Evolutionary conservation across 2,329 filamentous ascomycete species (phyloP).

Genomic region (Emergomyces orientalis): DNA sequence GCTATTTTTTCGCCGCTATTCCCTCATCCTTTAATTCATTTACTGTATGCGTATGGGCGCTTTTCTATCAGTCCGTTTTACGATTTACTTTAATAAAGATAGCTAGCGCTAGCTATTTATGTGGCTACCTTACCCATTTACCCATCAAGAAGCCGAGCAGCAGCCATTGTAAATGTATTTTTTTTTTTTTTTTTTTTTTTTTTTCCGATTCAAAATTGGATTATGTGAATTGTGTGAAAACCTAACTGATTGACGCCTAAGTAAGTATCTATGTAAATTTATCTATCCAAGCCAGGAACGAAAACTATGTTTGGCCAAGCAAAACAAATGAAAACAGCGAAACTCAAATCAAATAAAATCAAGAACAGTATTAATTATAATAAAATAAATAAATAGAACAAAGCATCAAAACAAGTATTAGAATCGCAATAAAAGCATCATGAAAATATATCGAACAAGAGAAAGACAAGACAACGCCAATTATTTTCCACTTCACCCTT

Average conservation of each 20-base stretch:
- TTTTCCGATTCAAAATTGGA: no score
- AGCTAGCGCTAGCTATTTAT: no score
- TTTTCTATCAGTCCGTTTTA: background rate
- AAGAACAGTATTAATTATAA: background rate
- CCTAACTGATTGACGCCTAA: no score
- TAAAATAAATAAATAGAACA: background rate
- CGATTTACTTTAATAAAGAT: no score
- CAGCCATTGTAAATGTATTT: background rate
- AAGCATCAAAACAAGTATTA: background rate
- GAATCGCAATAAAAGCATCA: background rate
- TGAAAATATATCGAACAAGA: background rate
- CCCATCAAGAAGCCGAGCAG: no score
- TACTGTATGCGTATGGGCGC: background rate
- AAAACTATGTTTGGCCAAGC: background rate
- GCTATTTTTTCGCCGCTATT: no score
- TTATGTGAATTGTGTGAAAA: no score
- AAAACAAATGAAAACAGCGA: background rate
- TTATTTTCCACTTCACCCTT: background rate
- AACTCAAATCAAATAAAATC: background rate
- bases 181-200: background rate
- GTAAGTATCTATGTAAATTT: background rate
- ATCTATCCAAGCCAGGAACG: background rate
- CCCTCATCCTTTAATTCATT: no score
- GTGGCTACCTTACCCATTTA: no score
- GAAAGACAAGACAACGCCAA: slow-evolving; percentile 6